Evolutionary conservation across 345 rosid species (phyloP).

Genomic region (Sonneratia alba): DNA sequence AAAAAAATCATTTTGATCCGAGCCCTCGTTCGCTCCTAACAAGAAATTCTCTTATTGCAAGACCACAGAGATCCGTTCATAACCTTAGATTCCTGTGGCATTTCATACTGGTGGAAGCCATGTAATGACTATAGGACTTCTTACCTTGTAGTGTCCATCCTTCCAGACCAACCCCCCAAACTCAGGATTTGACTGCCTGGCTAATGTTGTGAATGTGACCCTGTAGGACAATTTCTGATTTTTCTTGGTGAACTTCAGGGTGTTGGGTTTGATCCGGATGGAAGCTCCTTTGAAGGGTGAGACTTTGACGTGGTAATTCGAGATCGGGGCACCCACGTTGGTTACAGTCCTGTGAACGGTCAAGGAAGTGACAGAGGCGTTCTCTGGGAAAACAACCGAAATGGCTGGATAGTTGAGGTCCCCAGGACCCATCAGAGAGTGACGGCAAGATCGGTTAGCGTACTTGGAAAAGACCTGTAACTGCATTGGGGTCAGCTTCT

Average conservation of each 20-base stretch:
- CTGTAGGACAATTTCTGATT: constrained; percentile 65
- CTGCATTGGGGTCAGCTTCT: constrained; percentile 40
- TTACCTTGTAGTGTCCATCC: constrained; percentile 67
- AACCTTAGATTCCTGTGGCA: not conserved
- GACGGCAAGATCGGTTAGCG: constrained; percentile 57
- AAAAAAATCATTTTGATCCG: not conserved
- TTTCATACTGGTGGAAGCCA: constrained; percentile 46
- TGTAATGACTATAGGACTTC: constrained; percentile 67
- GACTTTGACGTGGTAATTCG: constrained; percentile 51
- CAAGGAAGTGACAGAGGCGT: constrained; percentile 19
- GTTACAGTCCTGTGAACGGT: constrained; percentile 59
- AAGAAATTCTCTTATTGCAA: constrained; percentile 12
- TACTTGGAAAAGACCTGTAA: constrained; percentile 58
- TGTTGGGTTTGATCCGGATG: constrained; percentile 41
- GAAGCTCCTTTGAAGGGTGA: constrained; percentile 61
- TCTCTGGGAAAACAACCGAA: constrained; percentile 61
- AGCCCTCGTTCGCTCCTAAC: not conserved
- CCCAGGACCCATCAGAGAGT: constrained; percentile 42
- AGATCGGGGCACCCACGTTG: constrained; percentile 61
- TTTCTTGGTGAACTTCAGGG: constrained; percentile 50
- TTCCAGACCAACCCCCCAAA: constrained; percentile 80
- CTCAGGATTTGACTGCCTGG: constrained; percentile 47
- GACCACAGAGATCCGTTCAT: not conserved
- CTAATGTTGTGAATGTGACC: constrained; percentile 43
- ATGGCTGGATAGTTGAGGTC: constrained; percentile 89